Base-by-base conservation (phyloP, 2,329 filamentous ascomycete species). In the Lasiodiplodia citricola region DNA sequence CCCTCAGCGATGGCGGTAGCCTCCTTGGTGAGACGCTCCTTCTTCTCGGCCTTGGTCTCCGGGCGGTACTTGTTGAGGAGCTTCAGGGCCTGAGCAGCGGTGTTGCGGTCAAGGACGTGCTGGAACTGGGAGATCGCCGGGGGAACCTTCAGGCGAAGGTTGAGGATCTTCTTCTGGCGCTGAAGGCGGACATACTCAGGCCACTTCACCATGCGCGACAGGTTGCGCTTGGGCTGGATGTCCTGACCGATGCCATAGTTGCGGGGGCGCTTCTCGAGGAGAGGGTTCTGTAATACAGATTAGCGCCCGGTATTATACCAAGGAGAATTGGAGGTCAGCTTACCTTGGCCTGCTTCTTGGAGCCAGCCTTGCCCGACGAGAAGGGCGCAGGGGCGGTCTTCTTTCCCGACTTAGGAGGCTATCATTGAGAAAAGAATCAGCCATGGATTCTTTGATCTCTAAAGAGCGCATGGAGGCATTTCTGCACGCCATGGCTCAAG, bases 341-440 rank as follows among this genome's bases (percentile, higher is more conserved):
- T 83, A 98, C 96, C 94, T 98, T 99, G 79, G 93, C 89, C 76
- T 89, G 88, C 92, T 98, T 99, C 92, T 97, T 97, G 80, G 87
- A 87, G 80, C 89, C 89, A 87, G 94, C 93, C 90, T 96, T 97
- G 81, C 91, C 89, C 87, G 94, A 91, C 82, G 94, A 92, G 90
- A 97, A 97, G 84, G 96, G 96, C 87, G 96, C 94, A 83, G 96
- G 88, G 80, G 96, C 96, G 86, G 93, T 91, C 90, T 97, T 98
- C 92, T 97, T 98, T 88, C 94, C 94, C 80, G 83, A 80, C 88
- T 98, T 99, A 83, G 95, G 80, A 92, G 96, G 93, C 96, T 98
- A 88, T 98, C 94, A 98, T 98, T 96, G 95, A 98, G 95, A 93
- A 96, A 94, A 96, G 92, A 97, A 93, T 97, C 92, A 97, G 94